Percentiles rank a stretch among this genome's conserved stretches.
phyloP scores from a whole-genome alignment of 192 early-diverging fungal genomes.

The Coemansia erecta region DNA sequence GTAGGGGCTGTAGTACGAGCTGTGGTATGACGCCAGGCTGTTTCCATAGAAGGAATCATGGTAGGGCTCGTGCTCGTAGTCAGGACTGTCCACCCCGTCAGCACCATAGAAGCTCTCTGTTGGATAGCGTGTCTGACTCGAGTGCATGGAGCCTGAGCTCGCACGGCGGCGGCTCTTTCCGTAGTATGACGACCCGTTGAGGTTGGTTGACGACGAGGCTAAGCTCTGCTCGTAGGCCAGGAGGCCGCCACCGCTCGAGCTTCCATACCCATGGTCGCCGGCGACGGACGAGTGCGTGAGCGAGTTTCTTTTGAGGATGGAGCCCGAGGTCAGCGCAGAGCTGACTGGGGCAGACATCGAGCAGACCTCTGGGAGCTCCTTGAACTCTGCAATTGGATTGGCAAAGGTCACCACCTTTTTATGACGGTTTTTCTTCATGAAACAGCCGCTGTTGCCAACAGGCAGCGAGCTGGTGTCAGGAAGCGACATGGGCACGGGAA shows the following conservation, averaged over 20 bases:
- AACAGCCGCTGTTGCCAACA: neutral
- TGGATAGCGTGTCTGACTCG: too few relatives aligned
- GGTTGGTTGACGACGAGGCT: neutral
- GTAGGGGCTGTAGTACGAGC: constrained; percentile 1
- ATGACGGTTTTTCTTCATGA: constrained; percentile 14
- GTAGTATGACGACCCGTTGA: too few relatives aligned
- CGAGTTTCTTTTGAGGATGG: constrained; percentile 2
- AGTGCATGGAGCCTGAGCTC: too few relatives aligned
- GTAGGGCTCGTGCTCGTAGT: neutral
- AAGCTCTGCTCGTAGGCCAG: constrained; percentile 2
- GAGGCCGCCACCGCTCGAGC: neutral
- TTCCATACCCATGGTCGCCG: neutral
- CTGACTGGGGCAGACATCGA: constrained; percentile 14
- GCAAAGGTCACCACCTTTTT: constrained; percentile 40
- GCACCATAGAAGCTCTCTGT: constrained; percentile 1
- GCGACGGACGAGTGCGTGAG: neutral
- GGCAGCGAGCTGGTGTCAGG: neutral
- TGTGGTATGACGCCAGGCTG: neutral
- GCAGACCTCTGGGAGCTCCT: constrained; percentile 8
- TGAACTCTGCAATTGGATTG: constrained; percentile 28
- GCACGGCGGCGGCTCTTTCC: too few relatives aligned
- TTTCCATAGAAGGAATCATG: neutral
- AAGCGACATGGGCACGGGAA: neutral
- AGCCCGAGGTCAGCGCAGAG: neutral
- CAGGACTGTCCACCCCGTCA: neutral